Conservation (phyloP, 805 yeast species). For the Osmozyma mogii region DNA sequence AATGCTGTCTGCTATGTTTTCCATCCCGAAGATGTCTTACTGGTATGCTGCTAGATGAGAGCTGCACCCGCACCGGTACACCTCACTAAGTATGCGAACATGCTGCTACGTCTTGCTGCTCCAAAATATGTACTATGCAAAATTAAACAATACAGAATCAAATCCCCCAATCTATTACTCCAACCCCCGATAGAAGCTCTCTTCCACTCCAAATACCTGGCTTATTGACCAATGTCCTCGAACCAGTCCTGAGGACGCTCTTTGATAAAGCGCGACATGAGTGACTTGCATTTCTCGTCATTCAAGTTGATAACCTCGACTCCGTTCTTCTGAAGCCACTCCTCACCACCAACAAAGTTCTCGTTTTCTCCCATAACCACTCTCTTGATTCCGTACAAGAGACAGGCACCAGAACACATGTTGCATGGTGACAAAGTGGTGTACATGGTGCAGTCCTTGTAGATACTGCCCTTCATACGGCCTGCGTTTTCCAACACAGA, state of each 20-base stretch:
- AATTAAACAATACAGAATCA: too few species aligned
- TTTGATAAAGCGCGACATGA: constrained; percentile 72
- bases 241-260: constrained; percentile 75
- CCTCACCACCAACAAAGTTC: constrained; percentile 80
- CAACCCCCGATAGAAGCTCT: too few species aligned
- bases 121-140: too few species aligned
- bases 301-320: constrained; percentile 62
- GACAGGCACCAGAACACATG: constrained; percentile 92
- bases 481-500: constrained; percentile 88
- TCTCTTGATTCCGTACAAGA: constrained; percentile 81
- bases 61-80: too few species aligned
- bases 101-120: too few species aligned
- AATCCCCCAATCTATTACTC: too few species aligned
- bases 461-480: constrained; percentile 68
- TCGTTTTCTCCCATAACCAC: constrained; percentile 86
- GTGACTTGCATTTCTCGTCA: constrained; percentile 51
- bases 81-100: too few species aligned
- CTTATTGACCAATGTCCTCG: constrained; percentile 66
- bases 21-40: too few species aligned
- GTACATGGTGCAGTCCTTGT: constrained; percentile 82
- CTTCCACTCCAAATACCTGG: too few species aligned
- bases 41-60: too few species aligned
- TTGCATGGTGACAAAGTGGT: constrained; percentile 90
- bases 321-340: constrained; percentile 56
- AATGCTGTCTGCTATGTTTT: constrained; percentile 57